These are phyloP conservation scores for Kuraishia ogatae DNA, from an alignment of 805 yeast species.

Conservation along the genomic window DNA sequence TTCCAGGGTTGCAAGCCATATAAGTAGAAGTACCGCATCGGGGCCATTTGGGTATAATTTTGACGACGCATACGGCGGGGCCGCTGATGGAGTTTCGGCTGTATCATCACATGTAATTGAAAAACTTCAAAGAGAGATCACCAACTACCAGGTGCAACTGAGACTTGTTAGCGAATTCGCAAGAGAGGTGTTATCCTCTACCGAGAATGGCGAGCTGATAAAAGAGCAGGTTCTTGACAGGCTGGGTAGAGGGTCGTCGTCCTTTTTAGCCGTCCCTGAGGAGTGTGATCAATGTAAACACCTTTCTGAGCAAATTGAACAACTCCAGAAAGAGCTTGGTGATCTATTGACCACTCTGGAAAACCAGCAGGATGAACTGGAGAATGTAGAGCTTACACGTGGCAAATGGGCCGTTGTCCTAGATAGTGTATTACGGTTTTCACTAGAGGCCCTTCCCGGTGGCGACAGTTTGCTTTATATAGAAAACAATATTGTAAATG, in stretches of 20 bases:
- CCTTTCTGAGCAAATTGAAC: constrained; percentile 2
- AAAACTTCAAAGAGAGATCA: constrained; percentile 19
- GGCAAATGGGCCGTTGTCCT: not conserved
- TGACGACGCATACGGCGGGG: not conserved
- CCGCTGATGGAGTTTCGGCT: not conserved
- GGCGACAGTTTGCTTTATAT: not conserved
- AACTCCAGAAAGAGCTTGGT: constrained; percentile 1
- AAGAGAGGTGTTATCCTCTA: constrained; percentile 8
- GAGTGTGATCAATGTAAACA: constrained; percentile 3
- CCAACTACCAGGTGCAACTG: constrained; percentile 24
- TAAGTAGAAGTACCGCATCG: not conserved
- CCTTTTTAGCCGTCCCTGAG: not conserved
- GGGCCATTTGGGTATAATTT: not conserved
- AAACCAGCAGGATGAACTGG: not conserved
- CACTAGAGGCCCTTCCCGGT: not conserved
- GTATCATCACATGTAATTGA: constrained; percentile 13
- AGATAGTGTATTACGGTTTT: not conserved
- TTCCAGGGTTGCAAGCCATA: not conserved
- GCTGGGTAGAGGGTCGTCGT: constrained; percentile 2
- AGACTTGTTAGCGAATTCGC: constrained; percentile 21
- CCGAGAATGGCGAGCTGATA: constrained; percentile 1
- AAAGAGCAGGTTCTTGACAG: constrained; percentile 5
- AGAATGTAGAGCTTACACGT: not conserved
- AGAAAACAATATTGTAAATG: not conserved
- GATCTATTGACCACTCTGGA: not conserved